A percentile compares a stretch with the other conserved stretches of the same genome.
phyloP scores from a whole-genome alignment of 257 asterid species.

The Mitragyna speciosa region DNA sequence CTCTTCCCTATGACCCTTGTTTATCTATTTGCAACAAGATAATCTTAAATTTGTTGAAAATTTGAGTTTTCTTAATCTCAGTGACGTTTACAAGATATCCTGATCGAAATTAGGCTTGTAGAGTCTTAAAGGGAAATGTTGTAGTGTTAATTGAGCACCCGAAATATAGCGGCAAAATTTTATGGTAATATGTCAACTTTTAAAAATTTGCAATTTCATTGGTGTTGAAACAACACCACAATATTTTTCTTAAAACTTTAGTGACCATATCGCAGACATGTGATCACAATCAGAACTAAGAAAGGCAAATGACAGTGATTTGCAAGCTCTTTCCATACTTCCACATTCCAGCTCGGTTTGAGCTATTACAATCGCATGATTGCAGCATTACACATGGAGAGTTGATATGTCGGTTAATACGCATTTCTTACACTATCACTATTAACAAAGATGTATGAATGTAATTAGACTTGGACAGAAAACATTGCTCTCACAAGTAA shows the following conservation, averaged over 20 bases:
- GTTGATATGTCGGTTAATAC: not conserved
- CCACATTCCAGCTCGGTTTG: constrained; percentile 1
- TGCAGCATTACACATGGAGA: constrained; percentile 4
- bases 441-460: too few species aligned
- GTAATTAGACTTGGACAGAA: too few species aligned
- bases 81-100: not conserved
- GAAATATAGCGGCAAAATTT: too few species aligned
- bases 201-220: too few species aligned
- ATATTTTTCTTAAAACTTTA: too few species aligned
- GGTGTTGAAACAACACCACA: too few species aligned
- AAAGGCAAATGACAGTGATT: constrained; percentile 4
- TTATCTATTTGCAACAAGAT: not conserved
- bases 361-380: constrained; percentile 5
- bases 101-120: not conserved
- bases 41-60: not conserved
- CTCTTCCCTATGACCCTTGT: not conserved
- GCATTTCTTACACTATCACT: too few species aligned
- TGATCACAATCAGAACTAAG: not conserved
- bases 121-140: too few species aligned
- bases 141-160: too few species aligned
- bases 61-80: not conserved
- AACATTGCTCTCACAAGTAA: not conserved
- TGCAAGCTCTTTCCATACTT: not conserved
- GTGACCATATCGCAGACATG: not conserved
- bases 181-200: too few species aligned